Evolutionary conservation across 768 basidiomycete genomes (phyloP).

Genomic region (Pisolithus marmoratus): DNA sequence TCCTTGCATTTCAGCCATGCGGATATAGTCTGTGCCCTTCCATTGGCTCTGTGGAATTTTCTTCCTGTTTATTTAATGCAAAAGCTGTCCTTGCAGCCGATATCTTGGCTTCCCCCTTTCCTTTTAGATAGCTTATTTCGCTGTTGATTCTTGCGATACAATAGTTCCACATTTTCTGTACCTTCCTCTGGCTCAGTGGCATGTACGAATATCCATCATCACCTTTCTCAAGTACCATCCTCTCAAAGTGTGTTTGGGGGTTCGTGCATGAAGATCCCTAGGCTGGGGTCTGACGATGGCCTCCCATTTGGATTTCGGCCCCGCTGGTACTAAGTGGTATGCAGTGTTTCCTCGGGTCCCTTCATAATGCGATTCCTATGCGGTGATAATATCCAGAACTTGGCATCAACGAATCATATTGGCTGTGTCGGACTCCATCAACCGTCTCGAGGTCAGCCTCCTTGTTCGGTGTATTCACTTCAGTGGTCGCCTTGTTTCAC

Average conservation of each 20-base stretch:
- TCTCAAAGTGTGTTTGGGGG: not conserved
- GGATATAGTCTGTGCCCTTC: constrained; percentile 14
- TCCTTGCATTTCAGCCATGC: constrained; percentile 10
- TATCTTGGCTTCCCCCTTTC: constrained; percentile 4
- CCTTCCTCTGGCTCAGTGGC: constrained; percentile 4
- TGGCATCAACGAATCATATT: no score
- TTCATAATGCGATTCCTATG: no score
- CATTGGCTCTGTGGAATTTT: constrained; percentile 9
- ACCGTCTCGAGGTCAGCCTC: no score
- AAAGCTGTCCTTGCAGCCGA: constrained; percentile 19
- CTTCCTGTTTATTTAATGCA: constrained; percentile 22
- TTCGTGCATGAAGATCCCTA: not conserved
- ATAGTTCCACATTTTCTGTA: constrained; percentile 3
- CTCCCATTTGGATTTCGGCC: no score
- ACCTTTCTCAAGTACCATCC: not conserved
- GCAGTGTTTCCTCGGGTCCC: no score
- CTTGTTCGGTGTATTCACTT: no score
- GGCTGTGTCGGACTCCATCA: no score
- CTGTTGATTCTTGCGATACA: constrained; percentile 8
- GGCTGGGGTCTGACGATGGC: not conserved
- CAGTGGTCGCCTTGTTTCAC: no score
- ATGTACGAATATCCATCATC: constrained; percentile 17
- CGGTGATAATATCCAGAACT: no score
- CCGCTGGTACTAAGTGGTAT: no score
- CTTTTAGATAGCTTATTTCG: constrained; percentile 9